Evolutionary conservation across 805 yeast species (phyloP).

Genomic region (Metschnikowia santaceciliae): DNA sequence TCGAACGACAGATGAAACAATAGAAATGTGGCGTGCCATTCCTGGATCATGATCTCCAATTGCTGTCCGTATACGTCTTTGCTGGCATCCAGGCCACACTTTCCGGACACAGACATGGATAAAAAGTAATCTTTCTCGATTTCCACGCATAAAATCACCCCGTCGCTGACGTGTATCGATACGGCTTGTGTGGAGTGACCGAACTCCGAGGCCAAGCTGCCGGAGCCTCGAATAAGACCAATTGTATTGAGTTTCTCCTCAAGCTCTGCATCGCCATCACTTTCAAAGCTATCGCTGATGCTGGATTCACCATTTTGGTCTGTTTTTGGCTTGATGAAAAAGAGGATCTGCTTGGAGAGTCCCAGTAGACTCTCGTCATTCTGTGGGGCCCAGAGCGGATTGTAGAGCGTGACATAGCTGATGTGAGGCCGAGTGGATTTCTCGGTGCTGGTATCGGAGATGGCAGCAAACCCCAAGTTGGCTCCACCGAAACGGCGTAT

Average conservation of each 20-base stretch:
- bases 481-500: slow-evolving; percentile 24
- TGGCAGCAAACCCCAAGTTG: slow-evolving; percentile 7
- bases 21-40: slow-evolving; percentile 24
- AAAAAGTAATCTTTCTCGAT: slow-evolving; percentile 26
- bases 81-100: slow-evolving; percentile 11
- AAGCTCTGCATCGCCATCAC: not conserved
- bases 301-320: slow-evolving; percentile 1
- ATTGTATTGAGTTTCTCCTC: slow-evolving; percentile 28
- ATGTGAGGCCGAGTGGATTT: slow-evolving; percentile 9
- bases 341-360: slow-evolving; percentile 30
- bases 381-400: slow-evolving; percentile 25
- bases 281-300: not conserved
- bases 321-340: slow-evolving; percentile 21
- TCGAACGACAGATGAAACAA: slow-evolving; percentile 26
- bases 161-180: slow-evolving; percentile 24
- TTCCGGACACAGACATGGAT: slow-evolving; percentile 25
- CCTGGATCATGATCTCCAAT: slow-evolving; percentile 19
- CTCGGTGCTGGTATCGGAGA: not conserved
- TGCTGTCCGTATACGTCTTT: slow-evolving; percentile 24
- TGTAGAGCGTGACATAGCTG: slow-evolving; percentile 29
- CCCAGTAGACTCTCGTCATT: slow-evolving; percentile 29
- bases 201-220: slow-evolving; percentile 28
- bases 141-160: slow-evolving; percentile 23
- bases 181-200: slow-evolving; percentile 12
- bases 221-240: slow-evolving; percentile 37